Evolutionary conservation across 106 monocot genomes (phyloP).

Genomic region (Dioscorea alata): DNA sequence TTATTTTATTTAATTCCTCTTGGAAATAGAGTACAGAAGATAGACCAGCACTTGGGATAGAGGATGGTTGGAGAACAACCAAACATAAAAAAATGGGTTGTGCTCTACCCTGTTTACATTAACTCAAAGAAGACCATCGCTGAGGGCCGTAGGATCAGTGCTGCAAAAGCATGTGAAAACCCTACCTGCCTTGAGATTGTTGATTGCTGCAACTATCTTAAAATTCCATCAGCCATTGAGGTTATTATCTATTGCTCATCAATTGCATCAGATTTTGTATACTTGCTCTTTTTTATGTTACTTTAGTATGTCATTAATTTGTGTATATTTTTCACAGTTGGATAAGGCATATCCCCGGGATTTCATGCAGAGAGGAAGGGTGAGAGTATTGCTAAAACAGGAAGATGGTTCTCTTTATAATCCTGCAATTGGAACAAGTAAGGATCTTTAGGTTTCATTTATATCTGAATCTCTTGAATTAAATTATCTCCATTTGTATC

Average conservation of each 20-base stretch:
- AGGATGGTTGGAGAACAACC: conserved; percentile 12
- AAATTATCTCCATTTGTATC: neutral
- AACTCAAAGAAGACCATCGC: conserved; percentile 77
- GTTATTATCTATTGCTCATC: conserved; percentile 19
- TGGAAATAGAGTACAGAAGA: too few relatives aligned
- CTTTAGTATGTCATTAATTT: neutral
- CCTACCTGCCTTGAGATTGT: conserved; percentile 64
- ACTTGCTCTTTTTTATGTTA: neutral
- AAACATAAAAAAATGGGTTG: conserved; percentile 58
- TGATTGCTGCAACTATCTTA: conserved; percentile 76
- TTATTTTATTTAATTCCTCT: too few relatives aligned
- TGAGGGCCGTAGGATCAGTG: conserved; percentile 50
- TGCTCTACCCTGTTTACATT: conserved; percentile 61
- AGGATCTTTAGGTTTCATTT: conserved; percentile 8
- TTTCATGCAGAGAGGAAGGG: conserved; percentile 89
- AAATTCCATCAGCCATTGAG: conserved; percentile 74
- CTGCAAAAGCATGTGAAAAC: conserved; percentile 56
- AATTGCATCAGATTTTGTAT: neutral
- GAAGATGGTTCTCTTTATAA: conserved; percentile 73
- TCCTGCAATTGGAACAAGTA: conserved; percentile 67
- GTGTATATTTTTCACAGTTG: conserved; percentile 29
- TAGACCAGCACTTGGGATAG: neutral
- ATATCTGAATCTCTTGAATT: neutral
- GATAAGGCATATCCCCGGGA: conserved; percentile 93
- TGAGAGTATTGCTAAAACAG: conserved; percentile 72